Evolutionary conservation across 768 basidiomycete genomes (phyloP).

Genomic region (Tylopilus vinaceipallidus): DNA sequence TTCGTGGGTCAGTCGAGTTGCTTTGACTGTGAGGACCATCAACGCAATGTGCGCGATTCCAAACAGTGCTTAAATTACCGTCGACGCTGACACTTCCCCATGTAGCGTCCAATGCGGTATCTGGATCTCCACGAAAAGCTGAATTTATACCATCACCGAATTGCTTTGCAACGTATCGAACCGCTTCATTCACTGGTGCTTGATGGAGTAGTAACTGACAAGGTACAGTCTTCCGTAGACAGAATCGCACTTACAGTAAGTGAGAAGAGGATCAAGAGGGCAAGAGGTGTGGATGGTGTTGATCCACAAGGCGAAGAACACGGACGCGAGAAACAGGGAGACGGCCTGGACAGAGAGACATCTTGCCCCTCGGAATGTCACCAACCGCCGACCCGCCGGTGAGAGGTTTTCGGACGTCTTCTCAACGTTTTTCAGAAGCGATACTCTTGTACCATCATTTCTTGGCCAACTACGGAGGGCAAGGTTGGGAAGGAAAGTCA

Average conservation of each 20-base stretch:
- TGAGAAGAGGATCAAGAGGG: neutral
- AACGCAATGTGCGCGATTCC: neutral
- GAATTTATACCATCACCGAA: neutral
- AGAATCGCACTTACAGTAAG: neutral
- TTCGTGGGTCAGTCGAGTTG: constrained; percentile 7
- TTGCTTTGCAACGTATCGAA: neutral
- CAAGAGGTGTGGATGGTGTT: neutral
- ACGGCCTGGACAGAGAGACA: neutral
- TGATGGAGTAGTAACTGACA: neutral
- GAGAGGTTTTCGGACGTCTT: too few species aligned
- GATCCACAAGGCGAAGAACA: neutral
- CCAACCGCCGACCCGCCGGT: too few species aligned
- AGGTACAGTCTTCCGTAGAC: neutral
- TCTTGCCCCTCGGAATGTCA: neutral
- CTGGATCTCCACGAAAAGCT: neutral
- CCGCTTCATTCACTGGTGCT: constrained; percentile 3
- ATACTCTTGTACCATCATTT: too few species aligned
- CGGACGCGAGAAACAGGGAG: neutral
- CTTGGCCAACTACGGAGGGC: too few species aligned
- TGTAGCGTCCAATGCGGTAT: constrained; percentile 5
- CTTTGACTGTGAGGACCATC: neutral
- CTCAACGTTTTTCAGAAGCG: too few species aligned
- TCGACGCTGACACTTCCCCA: neutral
- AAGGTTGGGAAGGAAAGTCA: neutral
- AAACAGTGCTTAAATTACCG: neutral